Evolutionary conservation across 2,329 filamentous ascomycete species (phyloP), one percentile per base, ranked within the genome.

Genomic region (Nemania sp.): DNA sequence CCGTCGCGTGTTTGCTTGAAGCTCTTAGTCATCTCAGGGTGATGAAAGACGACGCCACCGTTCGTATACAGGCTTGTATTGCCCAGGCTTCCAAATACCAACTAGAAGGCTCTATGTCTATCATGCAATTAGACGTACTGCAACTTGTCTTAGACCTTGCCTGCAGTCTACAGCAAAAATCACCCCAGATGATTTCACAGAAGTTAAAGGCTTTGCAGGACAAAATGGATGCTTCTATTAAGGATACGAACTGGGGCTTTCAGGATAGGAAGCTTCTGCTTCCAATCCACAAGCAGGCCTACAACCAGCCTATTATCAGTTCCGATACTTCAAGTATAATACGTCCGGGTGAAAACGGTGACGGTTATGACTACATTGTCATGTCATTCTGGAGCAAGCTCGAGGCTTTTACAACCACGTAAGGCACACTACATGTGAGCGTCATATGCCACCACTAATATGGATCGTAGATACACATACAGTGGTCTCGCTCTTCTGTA

Each of bases 71-170:
- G 73, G 85, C 87, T 52, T 92, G 92, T 60, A 87, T 95, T 71
- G 92, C 92, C n/a, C 87, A 90, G 58, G 91, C 90, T 5, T 85
- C 90, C 66, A 92, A 90, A 72, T 86, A 90, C 62, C 92, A 95
- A 75, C 82, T 92, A 11, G 87, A 92, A 45, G 83, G 86, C 0
- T 84, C 86, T n/a, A 83, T 87, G 62, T 83, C 86, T 51, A 86
- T 93, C 45, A 87, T 89, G 5, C 91, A 93, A 73, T 84, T 94
- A 18, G 86, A 89, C 62, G 84, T 90, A 1, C 78, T 94, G 57
- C 84, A 90, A 13, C 84, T 92, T 61, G 84, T 92, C 53, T 82
- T 94, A 20, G 92, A 94, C 75, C 83, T 94, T 24, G 86, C 88
- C 1, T 92, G 91, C 74, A 90, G 88, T 73, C 81, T 94, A 59